phyloP scores from a whole-genome alignment of 495 filamentous ascomycete species.

The Aspergillus sclerotioniger region DNA sequence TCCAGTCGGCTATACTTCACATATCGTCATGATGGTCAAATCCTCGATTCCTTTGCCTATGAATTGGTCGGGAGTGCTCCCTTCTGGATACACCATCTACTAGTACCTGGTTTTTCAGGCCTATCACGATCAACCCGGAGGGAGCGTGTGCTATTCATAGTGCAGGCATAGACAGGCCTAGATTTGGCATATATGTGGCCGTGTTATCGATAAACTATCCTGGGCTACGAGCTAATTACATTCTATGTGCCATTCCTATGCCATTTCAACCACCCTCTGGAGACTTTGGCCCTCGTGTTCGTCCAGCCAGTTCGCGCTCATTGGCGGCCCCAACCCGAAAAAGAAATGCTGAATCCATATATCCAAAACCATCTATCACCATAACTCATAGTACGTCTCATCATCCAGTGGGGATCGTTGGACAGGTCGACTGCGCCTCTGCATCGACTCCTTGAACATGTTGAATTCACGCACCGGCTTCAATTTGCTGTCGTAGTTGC shows the following conservation, averaged over 20 bases:
- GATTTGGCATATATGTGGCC: background rate
- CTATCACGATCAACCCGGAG: no score
- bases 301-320: background rate
- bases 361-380: background rate
- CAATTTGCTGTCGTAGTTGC: conserved; percentile 57
- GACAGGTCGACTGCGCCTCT: conserved; percentile 11
- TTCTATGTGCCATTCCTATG: no score
- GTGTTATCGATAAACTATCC: no score
- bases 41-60: no score
- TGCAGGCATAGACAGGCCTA: background rate
- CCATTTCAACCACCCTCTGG: no score
- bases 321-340: background rate
- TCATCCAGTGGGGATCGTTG: conserved; percentile 13
- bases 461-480: conserved; percentile 31
- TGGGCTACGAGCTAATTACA: no score
- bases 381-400: conserved; percentile 24
- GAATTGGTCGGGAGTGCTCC: no score
- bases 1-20: no score
- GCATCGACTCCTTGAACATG: conserved; percentile 23
- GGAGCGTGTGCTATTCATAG: background rate
- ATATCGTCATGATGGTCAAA: no score
- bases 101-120: no score
- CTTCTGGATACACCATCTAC: no score
- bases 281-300: no score
- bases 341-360: background rate